Percentiles rank a stretch among this genome's conserved stretches.
phyloP scores from a whole-genome alignment of 306 rosid species.

The Cicer bijugum region DNA sequence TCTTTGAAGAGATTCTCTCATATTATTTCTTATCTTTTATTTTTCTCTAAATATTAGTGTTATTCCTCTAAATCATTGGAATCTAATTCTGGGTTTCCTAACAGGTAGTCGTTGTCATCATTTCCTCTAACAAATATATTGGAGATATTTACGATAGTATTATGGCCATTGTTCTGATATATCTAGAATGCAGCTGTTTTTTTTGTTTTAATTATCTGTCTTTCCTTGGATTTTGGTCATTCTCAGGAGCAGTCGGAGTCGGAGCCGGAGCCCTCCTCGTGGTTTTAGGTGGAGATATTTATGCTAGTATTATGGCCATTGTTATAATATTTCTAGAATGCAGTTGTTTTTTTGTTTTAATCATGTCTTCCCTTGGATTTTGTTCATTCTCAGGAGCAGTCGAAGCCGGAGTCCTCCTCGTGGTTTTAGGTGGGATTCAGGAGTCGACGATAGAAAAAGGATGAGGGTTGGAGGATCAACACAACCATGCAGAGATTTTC shows the following conservation, averaged over 20 bases:
- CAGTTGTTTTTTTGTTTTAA: constrained; percentile 43
- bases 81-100: too few relatives aligned
- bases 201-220: constrained; percentile 45
- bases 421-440: constrained; percentile 71
- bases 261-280: constrained; percentile 59
- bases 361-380: constrained; percentile 41
- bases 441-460: constrained; percentile 68
- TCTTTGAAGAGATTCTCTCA: too few relatives aligned
- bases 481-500: constrained; percentile 80
- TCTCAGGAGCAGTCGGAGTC: constrained; percentile 49
- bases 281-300: constrained; percentile 50
- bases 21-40: too few relatives aligned
- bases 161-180: constrained; percentile 28
- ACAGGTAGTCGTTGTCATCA: not conserved
- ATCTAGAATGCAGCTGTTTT: constrained; percentile 42
- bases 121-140: constrained; percentile 17
- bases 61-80: too few relatives aligned
- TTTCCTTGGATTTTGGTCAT: constrained; percentile 41
- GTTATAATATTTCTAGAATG: constrained; percentile 38
- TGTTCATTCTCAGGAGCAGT: constrained; percentile 49
- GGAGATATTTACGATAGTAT: constrained; percentile 20
- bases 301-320: constrained; percentile 8
- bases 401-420: constrained; percentile 53
- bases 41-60: too few relatives aligned
- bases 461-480: constrained; percentile 62